Evolutionary conservation across 2,329 filamentous ascomycete genomes (phyloP), one percentile per base, ranked within the genome.

Genomic region (Leptosphaerulina australis): DNA sequence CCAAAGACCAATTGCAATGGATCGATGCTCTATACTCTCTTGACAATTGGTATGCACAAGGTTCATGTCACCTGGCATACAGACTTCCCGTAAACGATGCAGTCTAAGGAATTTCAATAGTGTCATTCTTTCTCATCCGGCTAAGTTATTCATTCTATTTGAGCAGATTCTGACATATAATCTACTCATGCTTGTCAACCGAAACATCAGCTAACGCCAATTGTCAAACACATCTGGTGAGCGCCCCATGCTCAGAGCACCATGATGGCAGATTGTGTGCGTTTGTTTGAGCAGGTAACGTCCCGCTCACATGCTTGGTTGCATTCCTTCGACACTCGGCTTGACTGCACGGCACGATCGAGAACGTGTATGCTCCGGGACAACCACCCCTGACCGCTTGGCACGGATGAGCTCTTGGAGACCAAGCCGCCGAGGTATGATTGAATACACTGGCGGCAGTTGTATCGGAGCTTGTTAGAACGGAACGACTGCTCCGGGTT

Each of bases 221-320:
- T 9, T 33, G 26, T 17, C 7, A 5, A 18, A 38, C 26, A 14
- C 15, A 18, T 14, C 1, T 17, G 21, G 39, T 15, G 28, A 24
- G 0, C 9, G 9, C 20, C 37, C 30, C 14, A 10, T n/a, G 4
- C 11, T 7, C 3, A 14, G 31, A 49, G 25, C 31, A 43, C 38
- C 38, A 10, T 26, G 33, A 37, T 38, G 20, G 31, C 21, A 14
- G 7, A 17, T 8, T 3, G 12, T 29, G 26, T 43, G 45, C 45
- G 45, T 43, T 5, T 37, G 20, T 43, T 49, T 49, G 38, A 49
- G 45, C 45, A 49, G 31, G 10, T 43, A 37, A 31, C 36, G 15
- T 38, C 20, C 38, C 33, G 31, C 31, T 38, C 7, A 7, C 5
- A 24, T 14, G 22, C 24, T 24, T 36, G 18, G 31, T 48, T 37